phyloP scores from a whole-genome alignment of 371 early-diverging fungal genomes.

The Choanephora cucurbitarum region DNA sequence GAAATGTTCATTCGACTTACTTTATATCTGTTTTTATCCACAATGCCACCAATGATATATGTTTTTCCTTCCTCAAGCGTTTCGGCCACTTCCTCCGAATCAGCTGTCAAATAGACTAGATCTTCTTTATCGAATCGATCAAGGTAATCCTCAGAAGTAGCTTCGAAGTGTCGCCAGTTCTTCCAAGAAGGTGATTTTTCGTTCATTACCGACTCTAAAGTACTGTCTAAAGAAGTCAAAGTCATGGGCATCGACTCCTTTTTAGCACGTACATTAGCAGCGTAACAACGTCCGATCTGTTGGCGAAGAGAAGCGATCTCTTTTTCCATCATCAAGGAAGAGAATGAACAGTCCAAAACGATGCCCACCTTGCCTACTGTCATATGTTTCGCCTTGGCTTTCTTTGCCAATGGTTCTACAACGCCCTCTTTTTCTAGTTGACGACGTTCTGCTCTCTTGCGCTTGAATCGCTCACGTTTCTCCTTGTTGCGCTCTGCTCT shows the following conservation, averaged over 20 bases:
- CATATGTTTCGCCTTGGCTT: conserved; percentile 29
- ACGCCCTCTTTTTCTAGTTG: conserved; percentile 38
- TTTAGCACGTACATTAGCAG: conserved; percentile 56
- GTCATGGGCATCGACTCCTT: conserved; percentile 53
- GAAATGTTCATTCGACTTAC: conserved; percentile 18
- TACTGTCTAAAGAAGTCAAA: conserved; percentile 49
- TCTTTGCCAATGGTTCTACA: conserved; percentile 36
- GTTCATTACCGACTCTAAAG: conserved; percentile 39
- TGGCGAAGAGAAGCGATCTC: conserved; percentile 69
- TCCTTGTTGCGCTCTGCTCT: conserved; percentile 28
- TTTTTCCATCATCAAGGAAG: conserved; percentile 75
- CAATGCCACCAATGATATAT: conserved; percentile 94
- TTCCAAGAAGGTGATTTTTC: conserved; percentile 43
- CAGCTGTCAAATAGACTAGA: conserved; percentile 89
- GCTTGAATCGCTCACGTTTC: conserved; percentile 39
- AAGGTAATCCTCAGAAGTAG: conserved; percentile 38
- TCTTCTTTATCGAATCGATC: conserved; percentile 54
- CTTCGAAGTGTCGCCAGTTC: conserved; percentile 48
- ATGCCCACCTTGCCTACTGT: conserved; percentile 43
- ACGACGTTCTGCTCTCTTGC: conserved; percentile 31
- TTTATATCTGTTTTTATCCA: conserved; percentile 92
- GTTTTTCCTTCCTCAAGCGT: conserved; percentile 70
- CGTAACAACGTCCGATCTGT: conserved; percentile 72
- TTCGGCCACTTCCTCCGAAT: conserved; percentile 72
- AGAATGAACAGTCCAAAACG: conserved; percentile 77